A percentile compares a stretch with the other conserved stretches of the same genome.
These are phyloP conservation scores for Trypanosoma melophagium DNA, from an alignment of 208 protist genomes.

Conservation along the genomic window DNA sequence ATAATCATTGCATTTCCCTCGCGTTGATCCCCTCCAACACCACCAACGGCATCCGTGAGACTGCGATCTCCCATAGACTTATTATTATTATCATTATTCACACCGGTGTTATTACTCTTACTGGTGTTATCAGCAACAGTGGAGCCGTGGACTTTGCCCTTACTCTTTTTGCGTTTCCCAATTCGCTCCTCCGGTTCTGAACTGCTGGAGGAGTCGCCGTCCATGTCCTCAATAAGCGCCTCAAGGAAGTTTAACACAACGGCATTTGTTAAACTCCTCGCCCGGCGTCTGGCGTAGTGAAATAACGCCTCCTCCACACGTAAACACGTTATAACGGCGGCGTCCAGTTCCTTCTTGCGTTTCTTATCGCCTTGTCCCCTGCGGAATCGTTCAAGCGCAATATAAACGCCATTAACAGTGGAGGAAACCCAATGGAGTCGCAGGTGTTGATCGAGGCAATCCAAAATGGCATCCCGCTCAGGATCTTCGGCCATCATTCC, in stretches of 20 bases:
- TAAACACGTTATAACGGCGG: conserved; percentile 10
- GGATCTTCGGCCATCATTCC: not conserved
- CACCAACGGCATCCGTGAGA: not conserved
- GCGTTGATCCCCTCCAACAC: too few species aligned
- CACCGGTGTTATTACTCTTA: not conserved
- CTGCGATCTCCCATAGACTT: not conserved
- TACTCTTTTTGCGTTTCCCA: too few species aligned
- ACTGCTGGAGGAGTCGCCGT: conserved; percentile 14
- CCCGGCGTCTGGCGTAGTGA: conserved; percentile 11
- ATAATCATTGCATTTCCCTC: conserved; percentile 8
- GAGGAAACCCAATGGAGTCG: conserved; percentile 28
- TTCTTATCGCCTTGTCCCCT: conserved; percentile 23
- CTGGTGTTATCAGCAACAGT: not conserved
- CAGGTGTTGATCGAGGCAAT: conserved; percentile 26
- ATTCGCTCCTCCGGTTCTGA: conserved; percentile 1
- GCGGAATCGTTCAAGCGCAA: conserved; percentile 15
- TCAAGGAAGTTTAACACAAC: conserved; percentile 23
- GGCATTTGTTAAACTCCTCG: conserved; percentile 21
- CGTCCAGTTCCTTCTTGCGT: conserved; percentile 28
- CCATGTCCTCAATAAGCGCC: conserved; percentile 19
- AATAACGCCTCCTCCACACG: conserved; percentile 6
- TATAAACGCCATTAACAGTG: conserved; percentile 19
- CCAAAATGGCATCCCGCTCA: conserved; percentile 19
- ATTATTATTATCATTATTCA: not conserved
- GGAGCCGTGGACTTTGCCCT: too few species aligned